phyloP scores from a whole-genome alignment of 257 asterid species.

The Rubia yunnanensis region DNA sequence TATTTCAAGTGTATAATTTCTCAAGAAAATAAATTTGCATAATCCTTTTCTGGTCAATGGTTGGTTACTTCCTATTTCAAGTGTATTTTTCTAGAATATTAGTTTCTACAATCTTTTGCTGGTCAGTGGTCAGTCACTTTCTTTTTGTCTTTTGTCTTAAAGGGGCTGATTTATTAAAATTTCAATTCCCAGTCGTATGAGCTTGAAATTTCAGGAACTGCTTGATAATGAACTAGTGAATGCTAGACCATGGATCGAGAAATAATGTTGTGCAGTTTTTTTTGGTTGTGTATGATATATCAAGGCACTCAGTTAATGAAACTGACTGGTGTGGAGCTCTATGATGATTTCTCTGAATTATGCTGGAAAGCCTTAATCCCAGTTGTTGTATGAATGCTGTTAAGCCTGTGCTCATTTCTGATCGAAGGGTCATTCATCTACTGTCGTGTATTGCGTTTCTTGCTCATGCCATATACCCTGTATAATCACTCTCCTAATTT shows the following conservation, averaged over 20 bases:
- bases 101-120: neutral
- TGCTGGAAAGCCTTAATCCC: neutral
- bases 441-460: neutral
- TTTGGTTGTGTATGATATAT: neutral
- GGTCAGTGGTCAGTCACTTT: no score
- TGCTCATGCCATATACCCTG: neutral
- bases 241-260: neutral
- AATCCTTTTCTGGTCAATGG: neutral
- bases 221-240: neutral
- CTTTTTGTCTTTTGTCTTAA: neutral
- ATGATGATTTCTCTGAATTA: neutral
- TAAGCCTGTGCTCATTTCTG: neutral
- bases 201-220: no score
- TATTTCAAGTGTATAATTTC: neutral
- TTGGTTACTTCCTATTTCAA: no score
- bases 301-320: neutral
- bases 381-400: neutral
- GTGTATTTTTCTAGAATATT: neutral
- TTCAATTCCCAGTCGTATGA: neutral
- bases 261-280: neutral
- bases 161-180: neutral
- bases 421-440: neutral
- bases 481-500: neutral
- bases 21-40: neutral
- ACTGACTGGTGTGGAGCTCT: neutral